These are phyloP conservation scores for Gyromitra esculenta DNA, from an alignment of 2,329 filamentous ascomycete species.

Conservation along the genomic window DNA sequence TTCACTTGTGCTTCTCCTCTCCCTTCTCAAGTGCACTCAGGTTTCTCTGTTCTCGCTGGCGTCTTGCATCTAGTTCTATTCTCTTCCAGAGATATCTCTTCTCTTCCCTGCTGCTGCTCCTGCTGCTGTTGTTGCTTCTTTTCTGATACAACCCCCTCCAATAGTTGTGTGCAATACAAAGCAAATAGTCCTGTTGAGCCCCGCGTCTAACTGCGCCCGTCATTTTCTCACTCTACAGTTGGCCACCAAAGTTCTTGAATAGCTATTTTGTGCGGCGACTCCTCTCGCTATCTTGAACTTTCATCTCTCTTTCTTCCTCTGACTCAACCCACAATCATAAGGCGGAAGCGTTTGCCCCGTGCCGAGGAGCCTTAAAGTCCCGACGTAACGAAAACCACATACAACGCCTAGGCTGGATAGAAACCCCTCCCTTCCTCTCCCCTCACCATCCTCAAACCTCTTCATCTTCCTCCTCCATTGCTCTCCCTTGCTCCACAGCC, in stretches of 20 bases:
- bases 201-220: constrained; percentile 42
- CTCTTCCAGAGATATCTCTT: constrained; percentile 39
- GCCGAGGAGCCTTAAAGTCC: constrained; percentile 50
- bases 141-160: constrained; percentile 40
- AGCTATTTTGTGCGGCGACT: constrained; percentile 44
- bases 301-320: constrained; percentile 36
- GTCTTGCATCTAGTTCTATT: constrained; percentile 39
- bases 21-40: constrained; percentile 22
- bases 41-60: constrained; percentile 33
- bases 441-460: constrained; percentile 41
- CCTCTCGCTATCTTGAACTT: constrained; percentile 44
- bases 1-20: constrained; percentile 36
- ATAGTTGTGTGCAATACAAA: constrained; percentile 46
- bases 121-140: constrained; percentile 3
- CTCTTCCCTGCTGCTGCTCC: constrained; percentile 24
- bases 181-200: constrained; percentile 43
- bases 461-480: constrained; percentile 32
- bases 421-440: constrained; percentile 44
- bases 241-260: constrained; percentile 41
- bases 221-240: constrained; percentile 24
- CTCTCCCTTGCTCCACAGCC: constrained; percentile 42
- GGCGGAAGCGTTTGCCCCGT: constrained; percentile 44
- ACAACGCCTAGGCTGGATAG: constrained; percentile 49
- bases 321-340: constrained; percentile 48
- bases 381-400: constrained; percentile 50